Conservation (phyloP, 257 asterid species). For the Plantago ovata region DNA sequence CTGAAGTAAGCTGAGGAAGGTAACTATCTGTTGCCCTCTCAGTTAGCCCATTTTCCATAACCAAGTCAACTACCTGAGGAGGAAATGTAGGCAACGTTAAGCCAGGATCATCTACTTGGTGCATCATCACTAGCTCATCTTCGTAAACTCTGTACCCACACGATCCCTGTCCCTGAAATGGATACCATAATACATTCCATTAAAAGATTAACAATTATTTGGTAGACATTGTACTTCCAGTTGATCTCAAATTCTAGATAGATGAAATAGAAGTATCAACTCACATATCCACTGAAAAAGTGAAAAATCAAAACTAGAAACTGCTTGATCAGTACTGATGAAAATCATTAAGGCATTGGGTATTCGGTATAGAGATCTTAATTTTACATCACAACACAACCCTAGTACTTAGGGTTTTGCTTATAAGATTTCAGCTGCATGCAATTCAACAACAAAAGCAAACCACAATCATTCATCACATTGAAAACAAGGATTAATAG, state of each 20-base stretch:
- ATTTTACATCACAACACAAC: neutral
- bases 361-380: no score
- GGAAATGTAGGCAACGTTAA: conserved; percentile 12
- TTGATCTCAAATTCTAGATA: no score
- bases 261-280: no score
- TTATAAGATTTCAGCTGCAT: neutral
- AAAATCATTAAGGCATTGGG: no score
- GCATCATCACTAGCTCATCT: conserved; percentile 28
- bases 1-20: conserved; percentile 21
- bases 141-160: conserved; percentile 48
- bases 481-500: neutral
- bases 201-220: neutral
- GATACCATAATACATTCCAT: neutral
- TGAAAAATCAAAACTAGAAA: no score
- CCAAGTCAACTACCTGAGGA: conserved; percentile 8
- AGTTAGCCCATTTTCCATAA: conserved; percentile 17
- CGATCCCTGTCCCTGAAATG: conserved; percentile 51
- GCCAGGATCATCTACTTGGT: conserved; percentile 9
- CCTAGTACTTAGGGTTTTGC: no score
- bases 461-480: neutral
- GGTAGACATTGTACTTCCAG: no score
- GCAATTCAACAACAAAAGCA: neutral
- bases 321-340: no score
- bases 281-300: no score
- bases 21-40: conserved; percentile 19